Evolutionary conservation across 139 green algal species (phyloP), one percentile per base, ranked within the genome.

Genomic region (Ettlia oleoabundans): DNA sequence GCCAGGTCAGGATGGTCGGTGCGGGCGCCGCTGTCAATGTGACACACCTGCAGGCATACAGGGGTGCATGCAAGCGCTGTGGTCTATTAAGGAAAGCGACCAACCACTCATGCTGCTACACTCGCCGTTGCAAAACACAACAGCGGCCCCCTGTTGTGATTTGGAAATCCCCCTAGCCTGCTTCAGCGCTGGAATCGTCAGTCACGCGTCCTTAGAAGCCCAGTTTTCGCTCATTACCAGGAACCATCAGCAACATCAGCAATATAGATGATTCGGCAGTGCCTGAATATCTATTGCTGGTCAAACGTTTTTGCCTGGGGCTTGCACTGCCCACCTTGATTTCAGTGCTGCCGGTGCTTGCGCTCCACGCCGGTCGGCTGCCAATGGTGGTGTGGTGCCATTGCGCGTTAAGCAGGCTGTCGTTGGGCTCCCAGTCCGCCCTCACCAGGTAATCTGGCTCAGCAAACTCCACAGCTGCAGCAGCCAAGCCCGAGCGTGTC

Each of bases 391-490:
- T 13, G 33, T 78, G 77, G 74, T 89, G 67, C 81, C 81, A 89
- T 62, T 89, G 81, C 43, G 82, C 24, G 4, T 26, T n/a, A 42
- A 72, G 37, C 24, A 78, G 32, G 13, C n/a, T 8, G 72, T 88
- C 84, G 37, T 78, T 71, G 67, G 84, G 84, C 32, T 51, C 33
- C 51, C 68, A 64, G 66, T 71, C 76, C 13, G 85, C 37, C 4
- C 26, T 32, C 63, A 88, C 78, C 4, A 62, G 28, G 70, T 85
- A 83, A 63, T 86, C 79, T 19, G 84, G 84, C 72, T 88, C 84
- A 7, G 80, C 84, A 55, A 75, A 53, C 15, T 64, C 70, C n/a
- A 88, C 65, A 35, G 69, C 80, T 80, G 77, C 77, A 82, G n/a
- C n/a, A n/a, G n/a, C n/a, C n/a, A n/a, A n/a, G n/a, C n/a, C n/a